Evolutionary conservation across 2,329 filamentous ascomycete genomes (phyloP), one percentile per base, ranked within the genome.

Genomic region (Ophiocordyceps camponoti-leonardi): DNA sequence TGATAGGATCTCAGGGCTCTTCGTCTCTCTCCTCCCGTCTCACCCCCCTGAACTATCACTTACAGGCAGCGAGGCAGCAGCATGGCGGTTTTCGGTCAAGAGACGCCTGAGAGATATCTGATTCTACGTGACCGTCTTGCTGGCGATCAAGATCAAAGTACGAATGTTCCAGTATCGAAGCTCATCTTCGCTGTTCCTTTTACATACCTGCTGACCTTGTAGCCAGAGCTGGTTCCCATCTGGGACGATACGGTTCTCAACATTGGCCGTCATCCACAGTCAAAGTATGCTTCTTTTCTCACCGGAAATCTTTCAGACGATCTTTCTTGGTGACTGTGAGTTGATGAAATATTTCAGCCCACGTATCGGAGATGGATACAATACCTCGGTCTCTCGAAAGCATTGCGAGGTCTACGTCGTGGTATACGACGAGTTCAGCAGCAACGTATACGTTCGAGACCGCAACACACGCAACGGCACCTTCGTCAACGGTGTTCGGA

Each of bases 371-470:
- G 53, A 55, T 41, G 61, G 64, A 41, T 43, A 44, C n/a, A 51
- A 62, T 2, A 57, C 64, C 48, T 50, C 54, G 0, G 62, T 77
- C 19, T 77, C 74, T 1, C 67, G 71, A 44, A 63, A 66, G 23
- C 73, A 77, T 45, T 71, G 73, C 50, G 69, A 75, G 50, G 60
- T 77, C 30, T 78, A 76, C 53, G 68, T 68, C 1, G 59, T 77
- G 39, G 54, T 67, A 11, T 74, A 75, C 48, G 71, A 75, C 41
- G 55, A 58, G 19, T 58, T 55, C 10, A 46, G 58, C 50, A 60
- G 61, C 41, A 57, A 74, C 45, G 56, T 77, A 39, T 78, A 75
- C 49, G 71, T 75, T 26, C 68, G 73, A 14, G 75, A 79, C 50
- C 66, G 69, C 22, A 67, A 68, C 45, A 77, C 74, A 5, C 60